Base-by-base conservation (phyloP, 2,329 filamentous ascomycete genomes). In the Microsporum canis region DNA sequence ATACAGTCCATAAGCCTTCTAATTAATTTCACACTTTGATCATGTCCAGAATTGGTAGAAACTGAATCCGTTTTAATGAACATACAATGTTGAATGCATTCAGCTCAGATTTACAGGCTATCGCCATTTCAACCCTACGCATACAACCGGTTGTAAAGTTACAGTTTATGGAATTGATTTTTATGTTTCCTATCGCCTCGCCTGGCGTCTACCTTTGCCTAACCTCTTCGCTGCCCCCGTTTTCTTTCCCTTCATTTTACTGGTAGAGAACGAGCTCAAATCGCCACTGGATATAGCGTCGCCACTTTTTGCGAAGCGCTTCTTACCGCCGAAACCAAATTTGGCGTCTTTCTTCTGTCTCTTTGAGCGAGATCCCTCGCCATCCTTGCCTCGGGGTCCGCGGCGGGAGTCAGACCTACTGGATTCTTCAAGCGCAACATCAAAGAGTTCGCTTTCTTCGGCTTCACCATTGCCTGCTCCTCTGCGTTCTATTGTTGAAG, bases 301-400 rank as follows among this genome's bases (percentile, higher is more conserved):
- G 67, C 90, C 90, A 63, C 91, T 96, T 84, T 99, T 99, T 61
- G 82, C 77, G 72, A 91, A 86, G 60, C 88, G 82, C 82, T 99
- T 99, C 84, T 96, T 96, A 68, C 94, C 94, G 63, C 94, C 94
- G 71, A 92, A 96, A 29, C 94, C 94, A 73, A 87, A 97, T 78
- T 96, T 96, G 66, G 88, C 83, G 72, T 99, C 87, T 80, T 95
- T 96, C 85, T 95, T 96, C 73, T 88, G 84, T 63, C 94, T 87
- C 80, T 97, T 97, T 65, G 73, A 69, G 58, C 76, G 73, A 62
- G 76, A 75, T 38, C 75, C 75, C 65, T 73, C 73, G 27, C 43
- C 61, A 3, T 41, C 41, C 47, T 29, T 58, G 49, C 69, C 69
- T 61, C 76, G 75, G 67, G 76, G 75, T 68, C 71, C 64, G 70